A percentile compares a stretch with the other conserved stretches of the same genome.
These are phyloP conservation scores for Coemansia reversa DNA, from an alignment of 192 early-diverging fungal genomes.

Conservation along the genomic window DNA sequence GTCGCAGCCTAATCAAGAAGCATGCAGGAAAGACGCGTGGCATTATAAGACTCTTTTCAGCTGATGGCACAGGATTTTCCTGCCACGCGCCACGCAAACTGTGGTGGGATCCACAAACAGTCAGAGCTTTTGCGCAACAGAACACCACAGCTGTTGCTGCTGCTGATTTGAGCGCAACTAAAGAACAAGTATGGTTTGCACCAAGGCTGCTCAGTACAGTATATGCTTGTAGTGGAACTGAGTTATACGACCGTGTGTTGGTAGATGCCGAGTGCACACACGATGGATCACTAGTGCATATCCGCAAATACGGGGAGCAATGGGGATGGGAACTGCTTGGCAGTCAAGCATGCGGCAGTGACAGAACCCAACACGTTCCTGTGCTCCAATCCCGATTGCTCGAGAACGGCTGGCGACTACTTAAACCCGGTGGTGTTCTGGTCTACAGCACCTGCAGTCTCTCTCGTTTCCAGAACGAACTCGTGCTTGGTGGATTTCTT, in stretches of 20 bases:
- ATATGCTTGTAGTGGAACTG: slow-evolving; percentile 51
- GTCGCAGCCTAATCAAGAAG: slow-evolving; percentile 72
- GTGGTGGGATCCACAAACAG: slow-evolving; percentile 37
- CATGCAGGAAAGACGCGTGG: slow-evolving; percentile 53
- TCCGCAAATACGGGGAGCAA: slow-evolving; percentile 69
- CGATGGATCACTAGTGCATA: slow-evolving; percentile 84
- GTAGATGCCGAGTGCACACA: slow-evolving; percentile 83
- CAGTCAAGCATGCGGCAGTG: slow-evolving; percentile 65
- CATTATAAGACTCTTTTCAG: slow-evolving; percentile 66
- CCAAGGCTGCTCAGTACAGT: slow-evolving; percentile 65
- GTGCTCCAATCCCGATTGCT: slow-evolving; percentile 62
- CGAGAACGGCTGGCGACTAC: slow-evolving; percentile 72
- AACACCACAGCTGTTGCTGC: not conserved
- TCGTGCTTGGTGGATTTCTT: slow-evolving; percentile 79
- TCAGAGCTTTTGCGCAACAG: slow-evolving; percentile 2
- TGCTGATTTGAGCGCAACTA: not conserved
- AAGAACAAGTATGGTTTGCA: slow-evolving; percentile 69
- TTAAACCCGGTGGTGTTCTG: slow-evolving; percentile 72
- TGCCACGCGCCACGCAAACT: slow-evolving; percentile 60
- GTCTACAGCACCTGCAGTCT: slow-evolving; percentile 89
- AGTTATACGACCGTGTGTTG: slow-evolving; percentile 68
- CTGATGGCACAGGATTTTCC: slow-evolving; percentile 81
- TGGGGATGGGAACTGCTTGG: slow-evolving; percentile 84
- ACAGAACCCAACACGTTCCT: slow-evolving; percentile 60
- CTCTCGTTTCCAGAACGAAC: slow-evolving; percentile 81